Percentiles rank a stretch among this genome's conserved stretches.
Conservation (phyloP, 306 rosid species). For the Neltuma alba region DNA sequence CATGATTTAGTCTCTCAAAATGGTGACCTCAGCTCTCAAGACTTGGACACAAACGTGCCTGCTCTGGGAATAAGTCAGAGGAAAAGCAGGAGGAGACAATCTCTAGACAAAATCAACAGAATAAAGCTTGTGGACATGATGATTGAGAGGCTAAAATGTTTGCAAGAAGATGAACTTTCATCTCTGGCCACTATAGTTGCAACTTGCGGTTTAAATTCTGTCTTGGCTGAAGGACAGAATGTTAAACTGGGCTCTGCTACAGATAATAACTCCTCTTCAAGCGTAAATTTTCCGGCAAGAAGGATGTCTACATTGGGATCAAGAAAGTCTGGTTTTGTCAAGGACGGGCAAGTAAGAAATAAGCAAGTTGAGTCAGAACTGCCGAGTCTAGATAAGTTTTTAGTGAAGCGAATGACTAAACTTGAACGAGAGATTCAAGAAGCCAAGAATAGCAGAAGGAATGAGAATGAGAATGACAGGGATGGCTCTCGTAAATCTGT, state of each 20-base stretch:
- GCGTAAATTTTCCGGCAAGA: constrained; percentile 42
- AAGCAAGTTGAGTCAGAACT: constrained; percentile 61
- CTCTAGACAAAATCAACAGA: constrained; percentile 57
- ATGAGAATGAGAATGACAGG: constrained; percentile 41
- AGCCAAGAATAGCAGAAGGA: constrained; percentile 64
- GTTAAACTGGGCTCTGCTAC: constrained; percentile 52
- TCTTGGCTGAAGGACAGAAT: constrained; percentile 71
- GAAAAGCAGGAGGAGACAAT: constrained; percentile 60
- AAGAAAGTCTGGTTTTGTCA: constrained; percentile 40
- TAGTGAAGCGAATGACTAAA: constrained; percentile 82
- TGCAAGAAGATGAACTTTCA: constrained; percentile 87
- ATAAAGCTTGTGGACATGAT: constrained; percentile 68
- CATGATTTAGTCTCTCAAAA: constrained; percentile 46
- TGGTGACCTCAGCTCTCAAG: constrained; percentile 41
- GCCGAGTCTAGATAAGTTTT: constrained; percentile 87
- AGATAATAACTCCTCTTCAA: constrained; percentile 43
- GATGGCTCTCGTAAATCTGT: constrained; percentile 40
- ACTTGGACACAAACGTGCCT: constrained; percentile 48
- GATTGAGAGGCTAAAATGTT: constrained; percentile 79
- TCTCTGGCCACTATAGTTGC: constrained; percentile 95
- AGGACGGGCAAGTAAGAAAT: constrained; percentile 50
- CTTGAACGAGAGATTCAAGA: constrained; percentile 88
- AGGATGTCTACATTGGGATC: constrained; percentile 53
- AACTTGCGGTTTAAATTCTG: constrained; percentile 88
- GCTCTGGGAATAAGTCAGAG: constrained; percentile 45